These are phyloP conservation scores for Silene noctiflora DNA, from an alignment of 179 eudicot species.

Conservation along the genomic window DNA sequence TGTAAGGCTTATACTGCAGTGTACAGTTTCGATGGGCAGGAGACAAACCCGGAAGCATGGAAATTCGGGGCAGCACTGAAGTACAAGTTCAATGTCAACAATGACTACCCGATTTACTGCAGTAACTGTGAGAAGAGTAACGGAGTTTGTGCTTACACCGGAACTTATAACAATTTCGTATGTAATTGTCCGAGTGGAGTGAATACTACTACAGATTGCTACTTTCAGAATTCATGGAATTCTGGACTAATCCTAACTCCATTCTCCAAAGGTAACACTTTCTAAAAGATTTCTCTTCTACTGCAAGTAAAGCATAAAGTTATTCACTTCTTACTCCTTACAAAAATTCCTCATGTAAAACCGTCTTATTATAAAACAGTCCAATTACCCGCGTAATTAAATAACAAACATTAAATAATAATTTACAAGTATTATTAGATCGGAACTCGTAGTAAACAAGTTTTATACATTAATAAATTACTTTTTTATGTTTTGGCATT, in stretches of 20 bases:
- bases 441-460: not conserved
- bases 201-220: slow-evolving; percentile 65
- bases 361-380: not conserved
- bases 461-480: not conserved
- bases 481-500: not conserved
- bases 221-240: slow-evolving; percentile 55
- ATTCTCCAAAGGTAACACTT: slow-evolving; percentile 32
- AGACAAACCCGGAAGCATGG: slow-evolving; percentile 60
- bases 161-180: slow-evolving; percentile 41
- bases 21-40: slow-evolving; percentile 52
- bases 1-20: slow-evolving; percentile 72
- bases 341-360: not conserved
- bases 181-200: slow-evolving; percentile 74
- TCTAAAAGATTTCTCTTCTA: slow-evolving; percentile 20
- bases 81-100: slow-evolving; percentile 71
- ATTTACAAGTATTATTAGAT: no score
- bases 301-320: slow-evolving; percentile 32
- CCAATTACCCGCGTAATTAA: no score
- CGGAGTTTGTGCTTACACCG: slow-evolving; percentile 68
- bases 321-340: not conserved
- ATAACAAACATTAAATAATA: no score
- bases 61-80: slow-evolving; percentile 68
- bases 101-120: slow-evolving; percentile 60
- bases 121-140: slow-evolving; percentile 70
- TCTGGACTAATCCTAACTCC: slow-evolving; percentile 37